These are phyloP conservation scores for Peronosclerospora sorghi DNA, from an alignment of 352 stramenopile species.

Conservation along the genomic window DNA sequence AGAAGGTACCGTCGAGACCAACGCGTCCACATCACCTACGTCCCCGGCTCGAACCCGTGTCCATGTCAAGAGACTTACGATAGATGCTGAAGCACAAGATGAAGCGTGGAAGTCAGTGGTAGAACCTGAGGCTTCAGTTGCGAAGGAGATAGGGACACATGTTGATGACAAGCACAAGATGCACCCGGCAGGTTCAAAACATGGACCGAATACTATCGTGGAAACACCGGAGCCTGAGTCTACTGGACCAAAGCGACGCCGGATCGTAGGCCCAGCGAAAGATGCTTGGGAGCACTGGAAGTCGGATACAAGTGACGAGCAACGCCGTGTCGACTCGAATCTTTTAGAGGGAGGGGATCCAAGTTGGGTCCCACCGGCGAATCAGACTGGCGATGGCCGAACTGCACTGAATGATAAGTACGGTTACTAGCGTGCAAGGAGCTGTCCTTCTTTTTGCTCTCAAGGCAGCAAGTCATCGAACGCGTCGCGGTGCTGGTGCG, in stretches of 20 bases:
- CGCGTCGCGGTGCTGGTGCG: neutral
- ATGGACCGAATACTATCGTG: neutral
- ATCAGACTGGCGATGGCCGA: conserved; percentile 75
- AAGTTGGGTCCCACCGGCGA: conserved; percentile 65
- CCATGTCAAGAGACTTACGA: neutral
- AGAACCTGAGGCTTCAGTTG: neutral
- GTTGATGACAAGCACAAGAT: neutral
- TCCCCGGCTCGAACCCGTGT: neutral
- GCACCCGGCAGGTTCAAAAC: neutral
- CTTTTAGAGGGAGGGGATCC: conserved; percentile 63
- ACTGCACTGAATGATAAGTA: conserved; percentile 82
- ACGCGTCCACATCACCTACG: neutral
- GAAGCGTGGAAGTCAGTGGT: neutral
- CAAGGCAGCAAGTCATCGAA: conserved; percentile 16
- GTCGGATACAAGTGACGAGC: neutral
- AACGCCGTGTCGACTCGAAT: conserved; percentile 3
- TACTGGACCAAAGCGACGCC: conserved; percentile 24
- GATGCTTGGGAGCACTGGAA: conserved; percentile 6
- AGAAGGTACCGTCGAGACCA: neutral
- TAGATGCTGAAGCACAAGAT: neutral
- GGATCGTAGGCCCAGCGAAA: conserved; percentile 26
- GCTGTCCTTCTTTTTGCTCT: neutral
- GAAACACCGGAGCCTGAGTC: neutral
- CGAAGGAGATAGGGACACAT: neutral
- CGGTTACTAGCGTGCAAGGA: conserved; percentile 43